A percentile compares a stretch with the other conserved stretches of the same genome.
Evolutionary conservation across 2,329 filamentous ascomycete species (phyloP).

Genomic region (Cladophialophora immunda): DNA sequence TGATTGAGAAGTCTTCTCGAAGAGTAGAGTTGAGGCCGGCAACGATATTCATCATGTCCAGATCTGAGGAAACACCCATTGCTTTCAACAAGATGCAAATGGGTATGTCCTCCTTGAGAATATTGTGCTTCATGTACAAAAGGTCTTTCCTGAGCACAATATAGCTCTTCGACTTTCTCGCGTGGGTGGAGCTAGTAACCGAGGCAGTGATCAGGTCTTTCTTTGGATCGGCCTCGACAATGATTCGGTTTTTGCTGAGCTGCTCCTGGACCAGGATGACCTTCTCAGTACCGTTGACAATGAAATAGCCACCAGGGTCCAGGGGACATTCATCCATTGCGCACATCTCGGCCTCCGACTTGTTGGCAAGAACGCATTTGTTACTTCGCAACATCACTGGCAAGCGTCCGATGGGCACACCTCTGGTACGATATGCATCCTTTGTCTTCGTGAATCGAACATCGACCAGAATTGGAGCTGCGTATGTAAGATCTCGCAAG

Average conservation of each 20-base stretch:
- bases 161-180: slow-evolving; percentile 97
- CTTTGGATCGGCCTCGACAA: slow-evolving; percentile 91
- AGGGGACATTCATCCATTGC: slow-evolving; percentile 93
- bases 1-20: slow-evolving; percentile 93
- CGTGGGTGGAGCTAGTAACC: slow-evolving; percentile 94
- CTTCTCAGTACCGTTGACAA: slow-evolving; percentile 97
- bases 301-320: slow-evolving; percentile 97
- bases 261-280: slow-evolving; percentile 99
- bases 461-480: slow-evolving; percentile 91
- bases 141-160: slow-evolving; percentile 93
- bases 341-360: slow-evolving; percentile 88
- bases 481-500: slow-evolving; percentile 96
- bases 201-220: slow-evolving; percentile 95
- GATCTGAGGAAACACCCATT: slow-evolving; percentile 90
- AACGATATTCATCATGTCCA: slow-evolving; percentile 91
- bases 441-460: slow-evolving; percentile 88
- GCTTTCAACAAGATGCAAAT: slow-evolving; percentile 94
- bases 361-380: slow-evolving; percentile 85
- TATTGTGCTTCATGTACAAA: slow-evolving; percentile 90
- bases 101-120: slow-evolving; percentile 90
- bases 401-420: slow-evolving; percentile 84
- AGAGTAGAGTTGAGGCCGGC: slow-evolving; percentile 87
- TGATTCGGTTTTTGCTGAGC: slow-evolving; percentile 98
- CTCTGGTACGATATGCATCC: slow-evolving; percentile 75
- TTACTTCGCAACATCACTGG: slow-evolving; percentile 97